Base-by-base conservation (phyloP, 768 basidiomycete genomes). In the Mycena polygramma region DNA sequence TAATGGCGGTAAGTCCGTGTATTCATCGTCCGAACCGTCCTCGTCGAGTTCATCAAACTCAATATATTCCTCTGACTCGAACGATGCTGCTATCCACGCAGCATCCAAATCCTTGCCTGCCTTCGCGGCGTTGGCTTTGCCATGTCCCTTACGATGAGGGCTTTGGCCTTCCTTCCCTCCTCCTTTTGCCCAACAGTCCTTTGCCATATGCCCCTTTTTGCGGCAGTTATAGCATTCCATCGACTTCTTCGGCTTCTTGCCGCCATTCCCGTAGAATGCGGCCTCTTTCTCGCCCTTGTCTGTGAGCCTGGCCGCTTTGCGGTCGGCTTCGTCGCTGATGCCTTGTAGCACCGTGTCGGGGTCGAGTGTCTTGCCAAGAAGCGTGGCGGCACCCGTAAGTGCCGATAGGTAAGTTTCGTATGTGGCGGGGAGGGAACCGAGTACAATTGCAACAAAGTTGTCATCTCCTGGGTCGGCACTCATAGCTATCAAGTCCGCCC, bases 111-210 rank as follows among this genome's bases (percentile, higher is more conserved):
- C 37, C 37, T 39, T 11, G 8, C 10, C 36, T 20, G 37, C 37
- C 4, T 55, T 55, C 2, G 54, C 54, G 11, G 54, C 19, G 19
- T 55, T 55, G 9, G 36, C 54, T 4, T 39, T 4, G 19, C 37
- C 54, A 22, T 14, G n/a, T n/a, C 36, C 36, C 20, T 55, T 55
- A 19, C 20, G 2, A 10, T 71, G 73, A 22, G 74, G 78, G 37
- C 71, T 73, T 58, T 83, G 79, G 0, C 82, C 83, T 57, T 82
- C 80, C 54, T 79, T 79, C 46, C 81, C 81, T 49, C 82, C 81
- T 7, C 83, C 83, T 55, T 79, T 79, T 2, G 73, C 75, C 82
- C 81, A 83, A 53, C 83, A 83, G 37, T 83, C 77, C 14, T 52
- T 68, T 64, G 69, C 68, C 4, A 75, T 30, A 55, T 83, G 81